A percentile compares a stretch with the other conserved stretches of the same genome.
Conservation (phyloP, 257 asterid genomes). For the Echites panduratus region DNA sequence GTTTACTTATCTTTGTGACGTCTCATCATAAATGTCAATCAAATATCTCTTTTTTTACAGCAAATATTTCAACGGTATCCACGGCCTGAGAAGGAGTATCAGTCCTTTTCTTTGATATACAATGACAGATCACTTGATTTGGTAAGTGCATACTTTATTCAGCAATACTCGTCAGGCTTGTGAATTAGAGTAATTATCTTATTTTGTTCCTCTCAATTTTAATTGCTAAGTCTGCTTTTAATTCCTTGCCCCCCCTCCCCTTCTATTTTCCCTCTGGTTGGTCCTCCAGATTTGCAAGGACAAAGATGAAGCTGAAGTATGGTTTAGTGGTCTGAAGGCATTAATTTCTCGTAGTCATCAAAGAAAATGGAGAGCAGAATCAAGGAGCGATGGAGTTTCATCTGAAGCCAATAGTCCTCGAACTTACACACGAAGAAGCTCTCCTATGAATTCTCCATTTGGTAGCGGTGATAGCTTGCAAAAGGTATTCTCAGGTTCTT, state of each 20-base stretch:
- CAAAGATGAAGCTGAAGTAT: slow-evolving; percentile 97
- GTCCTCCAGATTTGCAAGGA: slow-evolving; percentile 78
- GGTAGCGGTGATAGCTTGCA: slow-evolving; percentile 65
- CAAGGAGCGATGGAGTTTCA: slow-evolving; percentile 84
- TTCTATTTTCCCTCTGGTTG: slow-evolving; percentile 19
- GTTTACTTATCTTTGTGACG: background rate
- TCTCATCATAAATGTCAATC: slow-evolving; percentile 15
- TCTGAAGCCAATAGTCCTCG: slow-evolving; percentile 92
- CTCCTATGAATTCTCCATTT: slow-evolving; percentile 87
- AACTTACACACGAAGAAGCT: slow-evolving; percentile 75
- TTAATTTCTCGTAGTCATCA: slow-evolving; percentile 75
- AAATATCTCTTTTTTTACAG: slow-evolving; percentile 38
- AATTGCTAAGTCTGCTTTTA: background rate
- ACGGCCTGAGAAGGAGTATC: slow-evolving; percentile 95
- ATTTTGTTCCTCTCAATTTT: slow-evolving; percentile 2
- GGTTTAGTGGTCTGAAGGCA: slow-evolving; percentile 97
- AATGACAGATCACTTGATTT: slow-evolving; percentile 87
- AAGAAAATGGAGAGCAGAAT: slow-evolving; percentile 79
- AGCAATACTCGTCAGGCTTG: background rate
- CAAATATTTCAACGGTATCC: slow-evolving; percentile 90
- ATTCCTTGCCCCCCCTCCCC: slow-evolving; percentile 5
- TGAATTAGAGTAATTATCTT: background rate
- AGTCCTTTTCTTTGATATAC: slow-evolving; percentile 87
- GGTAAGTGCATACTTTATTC: slow-evolving; percentile 43
- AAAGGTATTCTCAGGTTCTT: slow-evolving; percentile 46